Conservation (phyloP, 2,329 filamentous ascomycete species). For the Rhexocercosporidium sp. region DNA sequence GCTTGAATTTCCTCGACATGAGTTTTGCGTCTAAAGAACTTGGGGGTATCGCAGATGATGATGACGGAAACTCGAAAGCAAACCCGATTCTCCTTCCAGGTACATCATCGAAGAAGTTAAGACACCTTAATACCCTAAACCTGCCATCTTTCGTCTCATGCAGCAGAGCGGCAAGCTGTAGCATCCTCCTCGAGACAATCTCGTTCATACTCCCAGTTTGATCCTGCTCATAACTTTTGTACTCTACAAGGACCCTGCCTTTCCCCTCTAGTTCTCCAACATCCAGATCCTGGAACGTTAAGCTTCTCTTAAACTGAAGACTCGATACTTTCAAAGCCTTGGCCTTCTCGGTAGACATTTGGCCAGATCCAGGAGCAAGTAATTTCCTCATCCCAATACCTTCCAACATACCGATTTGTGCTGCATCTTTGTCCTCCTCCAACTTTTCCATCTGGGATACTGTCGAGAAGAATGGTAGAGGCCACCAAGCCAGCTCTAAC, state of each 20-base stretch:
- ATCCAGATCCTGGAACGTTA: neutral
- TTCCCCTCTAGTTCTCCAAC: neutral
- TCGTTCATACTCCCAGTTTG: neutral
- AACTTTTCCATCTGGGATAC: slow-evolving; percentile 1
- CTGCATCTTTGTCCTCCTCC: neutral
- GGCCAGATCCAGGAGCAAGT: neutral
- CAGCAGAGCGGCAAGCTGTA: neutral
- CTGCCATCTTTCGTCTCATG: neutral
- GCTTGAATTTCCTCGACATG: neutral
- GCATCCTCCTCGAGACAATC: neutral
- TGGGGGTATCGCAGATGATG: neutral
- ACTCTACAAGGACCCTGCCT: neutral
- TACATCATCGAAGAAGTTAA: neutral
- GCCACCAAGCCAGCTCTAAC: neutral
- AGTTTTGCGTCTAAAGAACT: neutral
- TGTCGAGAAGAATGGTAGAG: neutral
- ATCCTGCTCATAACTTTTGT: slow-evolving; percentile 1
- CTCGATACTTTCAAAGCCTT: neutral
- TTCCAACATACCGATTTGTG: neutral
- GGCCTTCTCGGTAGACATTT: neutral
- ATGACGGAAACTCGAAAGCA: neutral
- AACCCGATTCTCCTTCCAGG: neutral
- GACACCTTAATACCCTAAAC: neutral
- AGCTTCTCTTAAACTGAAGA: neutral
- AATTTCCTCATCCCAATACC: neutral